A percentile compares a stretch with the other conserved stretches of the same genome.
phyloP scores from a whole-genome alignment of 225 moss, liverwort and hornwort species.

The Neckera pumila region DNA sequence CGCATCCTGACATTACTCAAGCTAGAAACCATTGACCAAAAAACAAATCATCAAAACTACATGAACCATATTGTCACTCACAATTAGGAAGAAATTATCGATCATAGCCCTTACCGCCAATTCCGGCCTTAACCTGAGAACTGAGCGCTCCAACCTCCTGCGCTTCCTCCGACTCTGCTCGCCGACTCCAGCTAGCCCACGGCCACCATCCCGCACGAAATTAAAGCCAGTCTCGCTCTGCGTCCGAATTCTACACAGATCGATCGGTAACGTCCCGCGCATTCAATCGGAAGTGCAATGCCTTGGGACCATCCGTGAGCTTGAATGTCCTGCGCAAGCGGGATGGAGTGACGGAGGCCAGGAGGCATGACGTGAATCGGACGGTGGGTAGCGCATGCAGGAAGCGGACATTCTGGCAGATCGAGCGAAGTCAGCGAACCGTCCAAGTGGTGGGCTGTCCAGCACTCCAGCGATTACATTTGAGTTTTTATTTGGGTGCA shows the following conservation, averaged over 20 bases:
- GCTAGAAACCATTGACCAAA: not conserved
- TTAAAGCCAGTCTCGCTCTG: no score
- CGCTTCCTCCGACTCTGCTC: not conserved
- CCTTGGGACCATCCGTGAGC: not conserved
- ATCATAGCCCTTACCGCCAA: not conserved
- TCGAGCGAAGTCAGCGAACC: not conserved
- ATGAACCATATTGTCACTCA: not conserved
- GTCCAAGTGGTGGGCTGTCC: constrained; percentile 4
- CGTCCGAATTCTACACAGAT: not conserved
- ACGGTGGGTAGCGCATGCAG: not conserved
- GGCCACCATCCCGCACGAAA: not conserved
- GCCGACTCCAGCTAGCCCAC: no score
- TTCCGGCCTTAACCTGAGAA: no score
- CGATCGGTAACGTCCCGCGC: not conserved
- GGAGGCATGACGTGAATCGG: not conserved
- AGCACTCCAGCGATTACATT: no score
- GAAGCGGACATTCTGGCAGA: not conserved
- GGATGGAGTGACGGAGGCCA: not conserved
- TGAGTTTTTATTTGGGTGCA: not conserved
- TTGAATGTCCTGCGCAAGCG: no score
- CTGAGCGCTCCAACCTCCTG: not conserved
- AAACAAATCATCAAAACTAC: not conserved
- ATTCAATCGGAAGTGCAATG: not conserved
- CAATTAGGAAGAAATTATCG: not conserved
- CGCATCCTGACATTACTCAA: not conserved